These are phyloP conservation scores for Fistulifera solaris DNA, from an alignment of 108 stramenopile species.

Conservation along the genomic window DNA sequence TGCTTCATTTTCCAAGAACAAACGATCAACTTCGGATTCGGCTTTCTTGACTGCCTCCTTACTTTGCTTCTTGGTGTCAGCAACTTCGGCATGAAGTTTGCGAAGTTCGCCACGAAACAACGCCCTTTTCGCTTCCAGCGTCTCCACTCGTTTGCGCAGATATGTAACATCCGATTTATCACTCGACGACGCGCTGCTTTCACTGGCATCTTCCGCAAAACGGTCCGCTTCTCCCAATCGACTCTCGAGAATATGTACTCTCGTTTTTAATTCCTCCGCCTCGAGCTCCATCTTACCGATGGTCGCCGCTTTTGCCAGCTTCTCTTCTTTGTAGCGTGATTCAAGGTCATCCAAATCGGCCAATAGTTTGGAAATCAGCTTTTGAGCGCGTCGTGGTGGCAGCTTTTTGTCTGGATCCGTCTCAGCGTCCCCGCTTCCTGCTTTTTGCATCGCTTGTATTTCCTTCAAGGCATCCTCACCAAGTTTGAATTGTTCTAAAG, in stretches of 20 bases:
- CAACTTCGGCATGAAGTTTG: not conserved
- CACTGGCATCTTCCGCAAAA: constrained; percentile 1
- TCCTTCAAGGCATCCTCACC: constrained; percentile 12
- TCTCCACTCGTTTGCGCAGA: constrained; percentile 4
- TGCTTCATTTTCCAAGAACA: constrained; percentile 3
- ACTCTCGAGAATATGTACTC: constrained; percentile 1
- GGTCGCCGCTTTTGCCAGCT: not conserved
- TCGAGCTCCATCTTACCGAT: not conserved
- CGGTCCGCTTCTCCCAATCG: not conserved
- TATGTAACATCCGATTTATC: not conserved
- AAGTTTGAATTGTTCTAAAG: constrained; percentile 9
- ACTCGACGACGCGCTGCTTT: not conserved
- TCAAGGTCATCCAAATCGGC: constrained; percentile 9
- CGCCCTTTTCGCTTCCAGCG: constrained; percentile 4
- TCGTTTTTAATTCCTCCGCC: not conserved
- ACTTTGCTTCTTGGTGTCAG: not conserved
- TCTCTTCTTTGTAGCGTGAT: constrained; percentile 10
- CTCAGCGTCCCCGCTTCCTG: not conserved
- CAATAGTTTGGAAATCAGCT: constrained; percentile 7
- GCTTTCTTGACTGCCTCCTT: not conserved
- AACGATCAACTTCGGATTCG: constrained; percentile 2
- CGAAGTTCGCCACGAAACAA: not conserved
- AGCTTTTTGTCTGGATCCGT: not conserved
- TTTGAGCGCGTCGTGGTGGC: constrained; percentile 4
- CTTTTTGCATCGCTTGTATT: constrained; percentile 2